These are phyloP conservation scores for Craterostigma plantagineum DNA, from an alignment of 257 asterid genomes.

Conservation along the genomic window DNA sequence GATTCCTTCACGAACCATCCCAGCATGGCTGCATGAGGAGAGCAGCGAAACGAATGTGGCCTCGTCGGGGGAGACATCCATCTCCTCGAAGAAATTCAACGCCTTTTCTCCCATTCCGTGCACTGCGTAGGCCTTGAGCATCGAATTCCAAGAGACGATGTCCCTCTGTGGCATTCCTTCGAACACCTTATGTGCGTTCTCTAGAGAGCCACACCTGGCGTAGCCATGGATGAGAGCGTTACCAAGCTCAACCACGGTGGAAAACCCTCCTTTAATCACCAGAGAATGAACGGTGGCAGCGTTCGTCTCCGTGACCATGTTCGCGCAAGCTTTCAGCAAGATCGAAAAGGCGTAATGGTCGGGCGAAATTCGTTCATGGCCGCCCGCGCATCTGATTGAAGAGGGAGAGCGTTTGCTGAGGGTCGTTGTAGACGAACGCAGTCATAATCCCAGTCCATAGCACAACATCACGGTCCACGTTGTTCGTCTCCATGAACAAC, in stretches of 20 bases:
- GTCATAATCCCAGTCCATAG: conserved; percentile 66
- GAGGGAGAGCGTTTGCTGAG: conserved; percentile 29
- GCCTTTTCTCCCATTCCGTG: conserved; percentile 58
- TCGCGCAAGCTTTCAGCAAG: conserved; percentile 63
- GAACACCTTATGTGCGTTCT: conserved; percentile 26
- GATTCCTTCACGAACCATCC: background rate
- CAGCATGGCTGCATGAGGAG: background rate
- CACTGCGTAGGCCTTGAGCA: too few relatives aligned
- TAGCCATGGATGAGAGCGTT: conserved; percentile 68
- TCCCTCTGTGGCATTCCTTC: background rate
- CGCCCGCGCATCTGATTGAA: conserved; percentile 32
- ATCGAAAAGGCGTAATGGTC: conserved; percentile 45
- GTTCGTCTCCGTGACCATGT: conserved; percentile 37
- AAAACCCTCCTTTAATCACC: conserved; percentile 34
- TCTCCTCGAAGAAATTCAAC: conserved; percentile 24
- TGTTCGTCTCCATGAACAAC: conserved; percentile 36
- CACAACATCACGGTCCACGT: conserved; percentile 31
- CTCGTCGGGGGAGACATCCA: conserved; percentile 46
- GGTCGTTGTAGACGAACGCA: conserved; percentile 36
- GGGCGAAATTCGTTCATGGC: conserved; percentile 15
- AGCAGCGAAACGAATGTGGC: conserved; percentile 3
- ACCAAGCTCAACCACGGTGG: conserved; percentile 22
- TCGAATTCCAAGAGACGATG: conserved; percentile 13
- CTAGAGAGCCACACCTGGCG: conserved; percentile 58
- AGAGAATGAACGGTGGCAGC: conserved; percentile 45